Evolutionary conservation across 352 stramenopile genomes (phyloP).

Genomic region (Phytophthora foliorum): DNA sequence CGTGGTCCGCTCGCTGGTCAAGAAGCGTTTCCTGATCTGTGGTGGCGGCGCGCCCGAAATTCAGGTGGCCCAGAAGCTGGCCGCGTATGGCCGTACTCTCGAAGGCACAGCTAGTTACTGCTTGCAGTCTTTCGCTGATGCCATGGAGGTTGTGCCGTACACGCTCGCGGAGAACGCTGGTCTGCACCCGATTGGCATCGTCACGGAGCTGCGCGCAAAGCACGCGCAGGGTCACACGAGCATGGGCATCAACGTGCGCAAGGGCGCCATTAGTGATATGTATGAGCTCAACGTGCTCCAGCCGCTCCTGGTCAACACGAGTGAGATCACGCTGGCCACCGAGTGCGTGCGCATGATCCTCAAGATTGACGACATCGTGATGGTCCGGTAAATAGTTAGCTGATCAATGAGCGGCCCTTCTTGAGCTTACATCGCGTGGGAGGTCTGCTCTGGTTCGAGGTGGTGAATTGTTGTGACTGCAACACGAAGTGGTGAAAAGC

Average conservation of each 20-base stretch:
- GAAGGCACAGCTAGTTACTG: slow-evolving; percentile 97
- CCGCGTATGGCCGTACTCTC: slow-evolving; percentile 94
- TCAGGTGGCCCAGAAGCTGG: slow-evolving; percentile 95
- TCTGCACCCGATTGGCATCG: slow-evolving; percentile 98
- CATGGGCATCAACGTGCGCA: slow-evolving; percentile 97
- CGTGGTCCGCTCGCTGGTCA: slow-evolving; percentile 98
- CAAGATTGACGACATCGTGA: slow-evolving; percentile 99
- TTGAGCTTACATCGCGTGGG: neutral
- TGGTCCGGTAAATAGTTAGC: slow-evolving; percentile 88
- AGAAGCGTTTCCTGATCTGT: slow-evolving; percentile 98
- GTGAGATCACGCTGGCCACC: slow-evolving; percentile 97
- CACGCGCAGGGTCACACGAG: slow-evolving; percentile 94
- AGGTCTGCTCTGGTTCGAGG: slow-evolving; percentile 12
- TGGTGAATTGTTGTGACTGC: slow-evolving; percentile 15
- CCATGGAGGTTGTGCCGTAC: slow-evolving; percentile 99
- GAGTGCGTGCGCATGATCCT: slow-evolving; percentile 99
- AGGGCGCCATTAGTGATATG: slow-evolving; percentile 98
- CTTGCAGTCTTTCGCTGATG: slow-evolving; percentile 97
- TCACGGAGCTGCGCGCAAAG: slow-evolving; percentile 96
- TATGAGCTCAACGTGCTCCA: slow-evolving; percentile 99
- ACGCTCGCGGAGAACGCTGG: slow-evolving; percentile 99
- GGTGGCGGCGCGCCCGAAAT: slow-evolving; percentile 98
- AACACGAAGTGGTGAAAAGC: slow-evolving; percentile 7
- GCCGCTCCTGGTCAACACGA: slow-evolving; percentile 98
- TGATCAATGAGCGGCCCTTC: slow-evolving; percentile 11